These are phyloP conservation scores for Coffea humblotiana DNA, from an alignment of 305 asterid species.

Conservation along the genomic window DNA sequence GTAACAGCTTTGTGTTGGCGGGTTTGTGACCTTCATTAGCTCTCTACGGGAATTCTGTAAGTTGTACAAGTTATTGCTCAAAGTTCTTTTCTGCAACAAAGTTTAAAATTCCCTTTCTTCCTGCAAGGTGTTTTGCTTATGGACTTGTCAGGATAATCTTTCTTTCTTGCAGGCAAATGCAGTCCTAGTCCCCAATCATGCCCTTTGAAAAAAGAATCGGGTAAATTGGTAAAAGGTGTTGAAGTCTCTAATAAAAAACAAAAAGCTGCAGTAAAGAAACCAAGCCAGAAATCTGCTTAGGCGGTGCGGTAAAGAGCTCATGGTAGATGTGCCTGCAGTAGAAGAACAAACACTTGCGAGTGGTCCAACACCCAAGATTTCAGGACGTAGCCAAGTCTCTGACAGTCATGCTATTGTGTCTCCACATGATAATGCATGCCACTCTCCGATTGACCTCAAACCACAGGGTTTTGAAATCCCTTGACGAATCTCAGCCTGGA, in stretches of 20 bases:
- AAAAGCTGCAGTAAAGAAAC: neutral
- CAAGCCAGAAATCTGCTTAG: neutral
- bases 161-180: conserved; percentile 11
- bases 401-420: neutral
- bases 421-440: neutral
- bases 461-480: neutral
- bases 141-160: neutral
- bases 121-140: neutral
- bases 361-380: neutral
- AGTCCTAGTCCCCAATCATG: neutral
- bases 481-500: conserved; percentile 2
- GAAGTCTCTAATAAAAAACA: conserved; percentile 1
- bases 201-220: neutral
- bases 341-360: neutral
- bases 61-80: neutral
- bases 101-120: neutral
- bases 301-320: neutral
- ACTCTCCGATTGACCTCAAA: neutral
- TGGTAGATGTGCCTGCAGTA: neutral
- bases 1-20: neutral
- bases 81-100: neutral
- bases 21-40: neutral
- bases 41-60: neutral
- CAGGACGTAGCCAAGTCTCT: neutral
- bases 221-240: neutral